Base-by-base conservation (phyloP, 2,329 filamentous ascomycete species). In the Aspergillus phoenicis region DNA sequence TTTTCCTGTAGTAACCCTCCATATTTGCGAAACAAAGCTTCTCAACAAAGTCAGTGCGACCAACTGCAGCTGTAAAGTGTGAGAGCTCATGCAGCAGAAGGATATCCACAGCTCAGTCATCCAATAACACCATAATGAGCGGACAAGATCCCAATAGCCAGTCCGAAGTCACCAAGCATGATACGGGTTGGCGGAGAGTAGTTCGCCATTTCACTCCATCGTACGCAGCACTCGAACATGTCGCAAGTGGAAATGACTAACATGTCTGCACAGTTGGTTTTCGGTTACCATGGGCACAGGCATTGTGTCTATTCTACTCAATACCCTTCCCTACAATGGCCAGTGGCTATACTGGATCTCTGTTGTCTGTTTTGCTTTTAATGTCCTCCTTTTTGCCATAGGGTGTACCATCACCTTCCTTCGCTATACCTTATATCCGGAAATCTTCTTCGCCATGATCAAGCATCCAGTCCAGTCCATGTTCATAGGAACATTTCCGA, bases 401-500 rank as follows among this genome's bases (percentile, higher is more conserved):
- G 72, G 70, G 1, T 66, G 82, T 20, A 60, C 76, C 5, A 80
- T 88, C 49, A 87, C 84, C 1, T 59, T 85, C 1, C 70, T 88
- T 2, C 82, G 89, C 4, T 91, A 91, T 67, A 77, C 78, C 0
- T 68, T 90, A 1, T 91, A 89, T 67, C 89, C 88, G 0, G 81
- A 84, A 60, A 86, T 90, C 30, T 91, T 87, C 83, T 69, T 61
- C 0, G 84, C 83, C 15, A 89, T 91, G 88, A 82, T 91, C 38
- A 76, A 79, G 2, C 86, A 91, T 70, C 87, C 87, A 0, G 83
- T 82, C 1, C 87, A 91, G 68, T 87, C 85, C 1, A 79, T 91
- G 57, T 91, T 91, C 65, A 75, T 91, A 3, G 89, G 85, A 0
- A 88, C 86, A 0, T 83, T 89, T 33, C 88, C 88, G 0, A 90